These are phyloP conservation scores for Calonectria henricotiae DNA, from an alignment of 2,329 filamentous ascomycete genomes.

Conservation along the genomic window DNA sequence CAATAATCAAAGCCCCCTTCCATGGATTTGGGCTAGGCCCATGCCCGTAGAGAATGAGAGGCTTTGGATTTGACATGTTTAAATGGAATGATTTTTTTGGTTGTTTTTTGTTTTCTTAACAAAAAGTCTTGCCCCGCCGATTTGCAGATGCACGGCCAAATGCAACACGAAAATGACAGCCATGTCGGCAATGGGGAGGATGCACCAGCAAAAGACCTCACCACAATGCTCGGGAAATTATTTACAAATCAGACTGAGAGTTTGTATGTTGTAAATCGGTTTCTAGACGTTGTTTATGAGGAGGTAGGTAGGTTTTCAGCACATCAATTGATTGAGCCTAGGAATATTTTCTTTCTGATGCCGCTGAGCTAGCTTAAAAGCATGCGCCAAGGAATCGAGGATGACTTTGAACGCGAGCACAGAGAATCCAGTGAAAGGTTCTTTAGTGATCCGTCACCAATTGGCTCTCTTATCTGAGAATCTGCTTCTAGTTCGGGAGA, in stretches of 20 bases:
- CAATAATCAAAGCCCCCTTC: not conserved
- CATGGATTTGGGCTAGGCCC: constrained; percentile 9
- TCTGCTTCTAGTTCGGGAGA: not conserved
- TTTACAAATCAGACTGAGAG: not conserved
- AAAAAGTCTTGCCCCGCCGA: not conserved
- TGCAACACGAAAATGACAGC: not conserved
- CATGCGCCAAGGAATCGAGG: constrained; percentile 14
- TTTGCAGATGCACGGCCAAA: not conserved
- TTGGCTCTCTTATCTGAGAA: constrained; percentile 5
- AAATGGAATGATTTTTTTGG: no score
- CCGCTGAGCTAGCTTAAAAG: not conserved
- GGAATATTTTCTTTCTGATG: not conserved
- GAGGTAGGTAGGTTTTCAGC: constrained; percentile 1
- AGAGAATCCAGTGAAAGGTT: not conserved
- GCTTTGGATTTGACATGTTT: not conserved
- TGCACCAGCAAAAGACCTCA: not conserved
- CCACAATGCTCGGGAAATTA: not conserved
- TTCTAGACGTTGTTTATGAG: not conserved
- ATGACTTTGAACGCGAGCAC: not conserved
- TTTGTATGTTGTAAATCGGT: not conserved
- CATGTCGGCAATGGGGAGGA: not conserved
- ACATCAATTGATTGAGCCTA: no score
- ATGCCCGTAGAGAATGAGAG: not conserved
- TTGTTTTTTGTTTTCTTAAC: no score
- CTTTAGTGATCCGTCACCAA: not conserved